These are phyloP conservation scores for Lasiosphaeriaceae sp. DNA, from an alignment of 495 filamentous ascomycete species.

Conservation along the genomic window DNA sequence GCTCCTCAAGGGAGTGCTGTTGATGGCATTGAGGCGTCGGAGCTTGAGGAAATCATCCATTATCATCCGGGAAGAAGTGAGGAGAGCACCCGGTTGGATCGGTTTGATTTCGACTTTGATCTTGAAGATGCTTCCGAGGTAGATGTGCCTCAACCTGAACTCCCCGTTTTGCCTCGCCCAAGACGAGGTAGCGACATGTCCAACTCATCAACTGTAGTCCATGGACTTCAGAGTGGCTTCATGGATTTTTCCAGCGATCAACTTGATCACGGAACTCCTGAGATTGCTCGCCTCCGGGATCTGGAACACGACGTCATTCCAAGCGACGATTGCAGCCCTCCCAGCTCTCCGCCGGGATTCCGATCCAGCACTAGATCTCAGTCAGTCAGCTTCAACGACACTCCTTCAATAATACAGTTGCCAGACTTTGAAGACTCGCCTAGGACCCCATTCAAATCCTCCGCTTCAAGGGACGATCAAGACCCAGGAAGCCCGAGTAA, in stretches of 20 bases:
- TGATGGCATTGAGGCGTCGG: background rate
- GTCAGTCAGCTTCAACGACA: slow-evolving; percentile 42
- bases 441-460: slow-evolving; percentile 19
- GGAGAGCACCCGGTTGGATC: background rate
- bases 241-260: slow-evolving; percentile 29
- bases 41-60: background rate
- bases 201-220: slow-evolving; percentile 37
- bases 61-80: background rate
- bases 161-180: slow-evolving; percentile 15
- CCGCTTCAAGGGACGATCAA: slow-evolving; percentile 24
- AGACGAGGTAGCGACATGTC: slow-evolving; percentile 35
- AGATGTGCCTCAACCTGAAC: slow-evolving; percentile 15
- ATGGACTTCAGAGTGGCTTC: slow-evolving; percentile 23
- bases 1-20: background rate
- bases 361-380: slow-evolving; percentile 35
- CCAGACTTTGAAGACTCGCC: slow-evolving; percentile 27
- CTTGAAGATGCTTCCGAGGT: slow-evolving; percentile 15
- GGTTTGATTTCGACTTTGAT: slow-evolving; percentile 13
- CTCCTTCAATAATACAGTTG: slow-evolving; percentile 34
- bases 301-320: slow-evolving; percentile 17
- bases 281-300: slow-evolving; percentile 30
- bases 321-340: slow-evolving; percentile 35
- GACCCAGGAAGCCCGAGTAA: slow-evolving; percentile 35
- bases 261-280: slow-evolving; percentile 28
- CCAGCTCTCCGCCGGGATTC: slow-evolving; percentile 39